phyloP scores from a whole-genome alignment of 2,329 filamentous ascomycete genomes.

The Colletotrichum tabaci region DNA sequence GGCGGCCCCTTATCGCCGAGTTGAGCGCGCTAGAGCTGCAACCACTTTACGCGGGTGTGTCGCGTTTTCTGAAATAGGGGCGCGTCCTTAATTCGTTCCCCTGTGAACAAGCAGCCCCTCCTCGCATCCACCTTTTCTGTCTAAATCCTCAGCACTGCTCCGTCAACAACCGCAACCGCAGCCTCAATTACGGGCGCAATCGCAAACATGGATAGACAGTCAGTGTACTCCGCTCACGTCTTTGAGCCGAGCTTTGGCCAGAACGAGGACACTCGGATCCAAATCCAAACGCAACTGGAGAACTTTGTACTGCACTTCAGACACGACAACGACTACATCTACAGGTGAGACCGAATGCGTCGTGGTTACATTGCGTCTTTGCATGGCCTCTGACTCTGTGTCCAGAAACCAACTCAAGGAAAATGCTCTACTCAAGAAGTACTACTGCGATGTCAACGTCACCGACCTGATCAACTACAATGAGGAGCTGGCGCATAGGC shows the following conservation, averaged over 20 bases:
- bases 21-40: conserved; percentile 22
- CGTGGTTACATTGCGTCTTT: neutral
- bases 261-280: conserved; percentile 77
- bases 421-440: conserved; percentile 94
- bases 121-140: conserved; percentile 39
- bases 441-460: conserved; percentile 96
- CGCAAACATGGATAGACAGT: conserved; percentile 84
- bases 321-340: conserved; percentile 94
- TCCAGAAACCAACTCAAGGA: conserved; percentile 92
- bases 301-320: conserved; percentile 95
- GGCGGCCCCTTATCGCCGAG: neutral
- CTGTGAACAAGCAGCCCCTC: conserved; percentile 37
- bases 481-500: conserved; percentile 91
- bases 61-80: conserved; percentile 21
- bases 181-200: neutral
- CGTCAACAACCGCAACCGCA: conserved; percentile 15
- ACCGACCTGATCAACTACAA: conserved; percentile 96
- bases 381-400: neutral
- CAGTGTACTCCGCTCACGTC: conserved; percentile 87
- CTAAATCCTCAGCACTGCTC: conserved; percentile 35
- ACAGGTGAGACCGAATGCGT: conserved; percentile 74
- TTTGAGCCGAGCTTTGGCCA: conserved; percentile 78
- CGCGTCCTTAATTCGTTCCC: conserved; percentile 34
- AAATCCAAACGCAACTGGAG: conserved; percentile 85
- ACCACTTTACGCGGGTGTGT: conserved; percentile 38